These are phyloP conservation scores for Ogataea paradorogensis DNA, from an alignment of 805 yeast species.

Conservation along the genomic window DNA sequence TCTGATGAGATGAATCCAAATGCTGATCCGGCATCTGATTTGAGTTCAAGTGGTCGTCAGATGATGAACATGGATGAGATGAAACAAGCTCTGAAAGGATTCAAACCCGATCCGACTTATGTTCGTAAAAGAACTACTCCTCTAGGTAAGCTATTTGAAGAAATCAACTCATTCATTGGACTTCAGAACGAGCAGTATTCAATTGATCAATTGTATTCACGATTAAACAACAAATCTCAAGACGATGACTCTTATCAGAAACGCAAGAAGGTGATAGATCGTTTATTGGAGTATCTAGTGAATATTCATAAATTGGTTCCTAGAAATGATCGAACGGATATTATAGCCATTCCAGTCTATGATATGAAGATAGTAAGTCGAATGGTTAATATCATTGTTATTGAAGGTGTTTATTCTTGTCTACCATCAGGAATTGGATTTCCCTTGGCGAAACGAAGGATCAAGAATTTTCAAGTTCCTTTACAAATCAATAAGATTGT, in stretches of 20 bases:
- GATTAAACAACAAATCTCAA: not conserved
- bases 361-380: slow-evolving; percentile 76
- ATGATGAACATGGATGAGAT: slow-evolving; percentile 14
- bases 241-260: slow-evolving; percentile 5
- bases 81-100: slow-evolving; percentile 23
- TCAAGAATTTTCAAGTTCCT: slow-evolving; percentile 44
- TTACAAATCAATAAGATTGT: slow-evolving; percentile 23
- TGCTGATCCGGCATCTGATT: not conserved
- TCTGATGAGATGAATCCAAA: not conserved
- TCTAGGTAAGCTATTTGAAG: slow-evolving; percentile 32
- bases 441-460: slow-evolving; percentile 57
- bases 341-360: slow-evolving; percentile 71
- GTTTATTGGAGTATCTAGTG: slow-evolving; percentile 36
- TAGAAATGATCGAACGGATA: slow-evolving; percentile 30
- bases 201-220: slow-evolving; percentile 12
- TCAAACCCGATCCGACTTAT: slow-evolving; percentile 24
- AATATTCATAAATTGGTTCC: slow-evolving; percentile 39
- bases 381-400: slow-evolving; percentile 59
- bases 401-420: slow-evolving; percentile 70
- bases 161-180: slow-evolving; percentile 21
- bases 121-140: slow-evolving; percentile 30
- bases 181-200: slow-evolving; percentile 2
- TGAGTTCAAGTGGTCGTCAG: not conserved
- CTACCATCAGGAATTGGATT: slow-evolving; percentile 57
- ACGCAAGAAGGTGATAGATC: slow-evolving; percentile 32